A percentile compares a stretch with the other conserved stretches of the same genome.
Evolutionary conservation across 257 asterid species (phyloP).

Genomic region (Knoxia roxburghii): DNA sequence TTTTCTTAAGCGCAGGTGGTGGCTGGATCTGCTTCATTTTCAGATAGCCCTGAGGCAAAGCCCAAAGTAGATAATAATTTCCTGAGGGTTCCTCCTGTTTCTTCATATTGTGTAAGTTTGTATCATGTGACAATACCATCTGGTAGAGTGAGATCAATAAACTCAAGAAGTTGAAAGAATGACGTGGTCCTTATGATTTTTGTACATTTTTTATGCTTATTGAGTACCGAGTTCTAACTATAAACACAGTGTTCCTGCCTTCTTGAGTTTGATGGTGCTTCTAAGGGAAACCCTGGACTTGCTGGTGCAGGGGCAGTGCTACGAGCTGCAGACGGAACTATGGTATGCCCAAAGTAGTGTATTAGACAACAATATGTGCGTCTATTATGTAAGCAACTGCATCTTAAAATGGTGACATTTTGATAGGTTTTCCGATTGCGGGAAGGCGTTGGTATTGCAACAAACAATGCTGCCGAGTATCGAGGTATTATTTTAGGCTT

Average conservation of each 20-base stretch:
- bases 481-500: constrained; percentile 85
- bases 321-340: constrained; percentile 79
- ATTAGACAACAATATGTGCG: not conserved
- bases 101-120: constrained; percentile 79
- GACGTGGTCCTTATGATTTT: not conserved
- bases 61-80: constrained; percentile 59
- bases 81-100: constrained; percentile 76
- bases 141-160: not conserved
- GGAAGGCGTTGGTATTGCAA: constrained; percentile 93
- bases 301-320: constrained; percentile 97
- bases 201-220: not conserved
- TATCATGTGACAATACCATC: constrained; percentile 4
- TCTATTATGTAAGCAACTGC: not conserved
- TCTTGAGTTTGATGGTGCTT: constrained; percentile 93
- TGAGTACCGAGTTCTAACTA: constrained; percentile 23
- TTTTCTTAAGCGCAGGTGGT: constrained; percentile 38
- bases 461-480: constrained; percentile 92
- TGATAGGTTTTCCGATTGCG: constrained; percentile 73
- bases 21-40: constrained; percentile 60
- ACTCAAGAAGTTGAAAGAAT: not conserved
- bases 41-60: constrained; percentile 45
- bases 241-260: constrained; percentile 62
- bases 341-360: constrained; percentile 38
- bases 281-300: constrained; percentile 95
- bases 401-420: constrained; percentile 11